phyloP scores from a whole-genome alignment of 139 green algal genomes.

The Dunaliella primolecta region DNA sequence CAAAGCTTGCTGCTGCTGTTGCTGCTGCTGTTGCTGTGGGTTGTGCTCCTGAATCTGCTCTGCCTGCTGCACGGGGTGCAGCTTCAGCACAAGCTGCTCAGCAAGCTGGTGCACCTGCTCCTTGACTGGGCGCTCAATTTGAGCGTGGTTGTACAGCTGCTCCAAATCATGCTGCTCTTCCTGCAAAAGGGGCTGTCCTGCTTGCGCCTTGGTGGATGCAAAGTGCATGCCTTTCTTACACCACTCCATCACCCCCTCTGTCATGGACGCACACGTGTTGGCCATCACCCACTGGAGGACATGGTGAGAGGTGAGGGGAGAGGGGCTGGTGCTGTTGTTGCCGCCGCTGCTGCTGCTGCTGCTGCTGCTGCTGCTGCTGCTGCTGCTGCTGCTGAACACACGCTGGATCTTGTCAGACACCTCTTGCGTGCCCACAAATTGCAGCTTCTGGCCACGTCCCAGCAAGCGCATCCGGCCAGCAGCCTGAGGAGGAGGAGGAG shows the following conservation, averaged over 20 bases:
- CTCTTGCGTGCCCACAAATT: neutral
- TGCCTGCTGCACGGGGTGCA: neutral
- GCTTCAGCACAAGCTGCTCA: neutral
- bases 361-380: neutral
- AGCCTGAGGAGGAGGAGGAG: slow-evolving; percentile 34
- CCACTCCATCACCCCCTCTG: slow-evolving; percentile 27
- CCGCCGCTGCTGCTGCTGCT: neutral
- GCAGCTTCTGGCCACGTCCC: slow-evolving; percentile 35
- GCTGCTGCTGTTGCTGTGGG: neutral
- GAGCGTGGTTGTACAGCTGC: slow-evolving; percentile 12
- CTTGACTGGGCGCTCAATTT: neutral
- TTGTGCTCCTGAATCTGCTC: no score
- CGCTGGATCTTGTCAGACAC: neutral
- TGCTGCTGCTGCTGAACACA: neutral
- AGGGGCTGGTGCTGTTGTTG: neutral
- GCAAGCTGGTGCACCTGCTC: neutral
- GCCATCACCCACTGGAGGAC: slow-evolving; percentile 40
- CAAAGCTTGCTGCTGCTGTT: neutral
- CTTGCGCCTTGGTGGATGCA: slow-evolving; percentile 16
- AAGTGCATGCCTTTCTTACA: slow-evolving; percentile 44
- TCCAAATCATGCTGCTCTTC: slow-evolving; percentile 36
- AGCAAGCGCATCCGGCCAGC: slow-evolving; percentile 37
- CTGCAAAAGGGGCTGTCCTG: slow-evolving; percentile 29
- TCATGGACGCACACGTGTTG: slow-evolving; percentile 41
- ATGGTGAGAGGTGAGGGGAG: neutral